Base-by-base conservation (phyloP, 2,329 filamentous ascomycete genomes). In the Blastomyces parvus region DNA sequence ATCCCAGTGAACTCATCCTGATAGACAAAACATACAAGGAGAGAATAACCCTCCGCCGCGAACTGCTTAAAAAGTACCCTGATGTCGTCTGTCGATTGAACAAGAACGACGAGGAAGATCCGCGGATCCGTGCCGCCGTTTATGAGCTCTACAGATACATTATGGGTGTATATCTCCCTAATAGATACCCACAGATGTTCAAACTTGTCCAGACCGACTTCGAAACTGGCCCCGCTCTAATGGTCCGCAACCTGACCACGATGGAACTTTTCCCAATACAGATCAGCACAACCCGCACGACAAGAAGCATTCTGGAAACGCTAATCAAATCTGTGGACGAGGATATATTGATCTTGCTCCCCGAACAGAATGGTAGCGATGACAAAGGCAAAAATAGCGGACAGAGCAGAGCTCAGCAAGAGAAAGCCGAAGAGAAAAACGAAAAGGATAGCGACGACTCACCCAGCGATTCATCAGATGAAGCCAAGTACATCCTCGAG, bases 1-100 rank as follows among this genome's bases (percentile, higher is more conserved):
- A 79, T 9, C 70, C 82, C 0, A 83, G 81, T n/a, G 79, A 84
- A 11, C 77, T 87, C 19, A 74, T 87, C 46, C 77, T 74, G 22
- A 82, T 87, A 72, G 85, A 88, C 73, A 81, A 82, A 48, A 86
- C 81, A 8, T 87, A 86, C 70, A 72, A 77, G 25, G 70, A 78
- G 0, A 80, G 84, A 22, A 75, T 86, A 59, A 61, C 72, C 1
- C 73, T 84, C 33, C 82, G 85, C 1, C 74, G 76, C 14, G 63
- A 74, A 5, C 71, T 84, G 17, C 77, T 86, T 40, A 59, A 70
- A 9, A 69, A 79, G 9, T 73, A 84, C 60, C 72, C 70, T 14
- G 70, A 76, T 36, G 75, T 74, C 44, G 76, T 76, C 6, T 66
- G 80, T 17, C 76, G 74, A 53, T 73, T 78, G 19, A 72, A 74